Evolutionary conservation across 106 monocot species (phyloP), one percentile per base, ranked within the genome.

Genomic region (Platanthera guangdongensis): DNA sequence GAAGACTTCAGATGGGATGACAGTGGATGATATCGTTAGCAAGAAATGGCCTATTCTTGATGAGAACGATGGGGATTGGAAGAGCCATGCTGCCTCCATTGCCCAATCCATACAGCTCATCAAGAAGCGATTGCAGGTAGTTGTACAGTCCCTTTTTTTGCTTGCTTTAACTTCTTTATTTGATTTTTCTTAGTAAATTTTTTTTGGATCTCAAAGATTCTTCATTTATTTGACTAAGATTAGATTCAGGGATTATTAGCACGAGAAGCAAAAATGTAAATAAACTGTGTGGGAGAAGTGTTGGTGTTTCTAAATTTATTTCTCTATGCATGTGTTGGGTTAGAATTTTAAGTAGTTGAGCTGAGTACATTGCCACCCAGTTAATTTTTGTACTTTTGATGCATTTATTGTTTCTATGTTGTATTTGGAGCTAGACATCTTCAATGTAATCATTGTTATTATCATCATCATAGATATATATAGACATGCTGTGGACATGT

Each of bases 81-180:
- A 84, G 76, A 99, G 97, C 85, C 97, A 99, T 57, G 97, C 94
- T 19, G 83, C 97, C 30, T 84, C 94, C 49, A 87, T 92, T 28
- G 87, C 89, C 9, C 89, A 90, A 48, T 99, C 97, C 15, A 82
- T 99, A 47, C 87, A 84, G 78, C 81, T 99, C 73, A 88, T 99
- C 79, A 99, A 99, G 85, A 99, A 83, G 82, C 84, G 97, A 9
- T 71, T 94, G 80, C 91, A 94, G 97, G 97, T 94, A 46, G 19
- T 70, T 50, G 1, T 57, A 2, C 52, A 8, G 25, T 62, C 18
- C 10, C 3, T 0, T n/a, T 1, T 19, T 62, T 62, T 62, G n/a
- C 18, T 62, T 19, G 6, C 18, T 62, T 62, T 15, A 32, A 71
- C n/a, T 57, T 69, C 7, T 53, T 53, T 53, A 13, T 53, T 53